Base-by-base conservation (phyloP, 2,329 filamentous ascomycete species). In the Fusarium transvaalense region DNA sequence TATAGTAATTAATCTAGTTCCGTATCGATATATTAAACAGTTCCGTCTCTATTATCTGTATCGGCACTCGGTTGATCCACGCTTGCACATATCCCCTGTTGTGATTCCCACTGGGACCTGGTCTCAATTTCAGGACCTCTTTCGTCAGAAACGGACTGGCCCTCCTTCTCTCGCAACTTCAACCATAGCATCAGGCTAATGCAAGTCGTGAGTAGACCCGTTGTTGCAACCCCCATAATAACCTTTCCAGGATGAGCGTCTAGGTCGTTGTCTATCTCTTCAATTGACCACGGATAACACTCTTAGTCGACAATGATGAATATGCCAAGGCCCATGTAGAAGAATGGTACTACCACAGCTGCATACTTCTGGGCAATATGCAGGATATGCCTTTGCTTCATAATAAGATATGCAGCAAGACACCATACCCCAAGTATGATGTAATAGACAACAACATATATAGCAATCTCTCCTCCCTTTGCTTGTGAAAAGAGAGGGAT, bases 281-380 rank as follows among this genome's bases (percentile, higher is more conserved):
- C 14, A 19, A 58, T 56, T 5, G 38, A 41, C 56, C 56, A 58
- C 0, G 56, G 56, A 23, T 58, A 58, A 5, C 56, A 58, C 4
- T 56, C 56, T 0, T 50, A 58, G 4, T 58, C 55, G 4, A 58
- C 38, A 5, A 58, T 19, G 4, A 58, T 56, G 8, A 58, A 58
- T 12, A 58, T 58, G 4, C 50, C 51, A 0, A 58, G 13, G 2
- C 56, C 56, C 3, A 56, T 34, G 9, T 58, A 58, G 1, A 58
- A 34, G 1, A 58, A 43, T 0, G 51, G 51, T 4, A 58, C 38
- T n/a, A 58, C 12, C 34, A 2, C 34, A 2, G 31, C 19, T 0
- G 56, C 50, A 17, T 58, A 58, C 4, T 58, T 56, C 3, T 58
- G 50, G 0, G 25, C 56, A 3, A 58, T 37, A 0, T 21, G 38